phyloP scores from a whole-genome alignment of 352 stramenopile species.

The Pythium utonaiense region DNA sequence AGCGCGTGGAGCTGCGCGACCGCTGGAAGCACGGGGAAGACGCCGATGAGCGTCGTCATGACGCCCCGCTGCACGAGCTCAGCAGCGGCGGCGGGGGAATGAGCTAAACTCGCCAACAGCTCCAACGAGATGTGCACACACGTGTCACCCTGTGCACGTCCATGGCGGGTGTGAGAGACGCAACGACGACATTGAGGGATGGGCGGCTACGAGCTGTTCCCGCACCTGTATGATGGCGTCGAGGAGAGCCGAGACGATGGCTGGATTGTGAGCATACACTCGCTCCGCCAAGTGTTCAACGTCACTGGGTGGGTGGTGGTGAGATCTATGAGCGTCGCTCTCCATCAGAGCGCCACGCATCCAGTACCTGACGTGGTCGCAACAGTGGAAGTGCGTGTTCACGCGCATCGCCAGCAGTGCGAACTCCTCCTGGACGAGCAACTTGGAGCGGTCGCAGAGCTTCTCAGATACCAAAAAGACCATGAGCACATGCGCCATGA shows the following conservation, averaged over 20 bases:
- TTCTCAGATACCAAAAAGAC: not conserved
- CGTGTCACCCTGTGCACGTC: slow-evolving; percentile 12
- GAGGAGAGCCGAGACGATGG: slow-evolving; percentile 3
- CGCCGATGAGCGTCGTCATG: slow-evolving; percentile 17
- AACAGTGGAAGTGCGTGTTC: slow-evolving; percentile 16
- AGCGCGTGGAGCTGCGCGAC: slow-evolving; percentile 5
- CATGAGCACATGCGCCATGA: not conserved
- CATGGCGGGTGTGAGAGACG: not conserved
- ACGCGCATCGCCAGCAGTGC: slow-evolving; percentile 14
- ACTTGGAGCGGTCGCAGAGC: slow-evolving; percentile 12
- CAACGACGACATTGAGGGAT: too few relatives aligned
- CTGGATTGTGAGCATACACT: slow-evolving; percentile 7
- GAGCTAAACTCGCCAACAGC: slow-evolving; percentile 16
- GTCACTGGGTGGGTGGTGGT: not conserved
- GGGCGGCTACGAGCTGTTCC: not conserved
- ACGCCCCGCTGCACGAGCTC: slow-evolving; percentile 8
- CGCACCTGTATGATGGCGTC: slow-evolving; percentile 16
- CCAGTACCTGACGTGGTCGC: slow-evolving; percentile 2
- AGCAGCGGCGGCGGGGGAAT: not conserved
- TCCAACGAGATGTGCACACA: slow-evolving; percentile 21
- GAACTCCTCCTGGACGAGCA: slow-evolving; percentile 15
- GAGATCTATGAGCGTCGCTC: too few relatives aligned
- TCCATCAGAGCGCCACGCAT: too few relatives aligned
- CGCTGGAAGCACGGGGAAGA: slow-evolving; percentile 12
- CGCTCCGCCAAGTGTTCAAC: not conserved